Evolutionary conservation across 441 rosid species (phyloP), one percentile per base, ranked within the genome.

Genomic region (Adansonia rubrostipa): DNA sequence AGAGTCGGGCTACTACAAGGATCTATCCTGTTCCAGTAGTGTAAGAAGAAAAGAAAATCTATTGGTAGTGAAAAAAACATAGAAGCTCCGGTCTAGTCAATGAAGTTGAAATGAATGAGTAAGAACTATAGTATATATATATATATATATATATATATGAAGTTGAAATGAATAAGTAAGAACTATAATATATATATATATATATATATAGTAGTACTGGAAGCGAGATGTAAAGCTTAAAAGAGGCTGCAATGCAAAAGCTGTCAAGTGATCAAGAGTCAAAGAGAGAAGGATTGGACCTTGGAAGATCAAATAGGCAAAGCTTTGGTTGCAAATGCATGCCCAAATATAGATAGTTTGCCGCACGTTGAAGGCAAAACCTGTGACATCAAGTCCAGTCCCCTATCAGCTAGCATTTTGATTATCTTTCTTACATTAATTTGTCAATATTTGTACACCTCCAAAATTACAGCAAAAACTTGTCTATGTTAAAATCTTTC

Each of bases 201-300:
- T 36, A 3, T 36, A 36, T 6, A 6, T 53, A 58, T 24, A 19
- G 28, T 19, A 8, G 13, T 9, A n/a, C 54, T 14, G 3, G 22
- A 56, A 53, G 17, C 57, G 60, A 48, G 22, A 44, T 20, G 57
- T 4, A 56, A 44, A 33, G 48, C 33, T 54, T 42, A 57, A 57
- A 44, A 57, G 33, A 44, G 40, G 74, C 73, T 56, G 74, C 57
- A 33, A 17, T 36, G 9, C 6, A 6, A 5, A 5, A 6, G 14
- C 22, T 77, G 79, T 42, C 63, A 75, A 9, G 70, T 36, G 40
- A 36, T 45, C 69, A 44, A 44, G 70, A 22, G 5, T 7, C 36
- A 50, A 50, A 14, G 54, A 9, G 40, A 63, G 17, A 63, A 3
- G 20, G 13, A 24, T 1, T 20, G 66, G 22, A 11, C 48, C 48